Evolutionary conservation across 768 basidiomycete species (phyloP).

Genomic region (Atractiella rhizophila): DNA sequence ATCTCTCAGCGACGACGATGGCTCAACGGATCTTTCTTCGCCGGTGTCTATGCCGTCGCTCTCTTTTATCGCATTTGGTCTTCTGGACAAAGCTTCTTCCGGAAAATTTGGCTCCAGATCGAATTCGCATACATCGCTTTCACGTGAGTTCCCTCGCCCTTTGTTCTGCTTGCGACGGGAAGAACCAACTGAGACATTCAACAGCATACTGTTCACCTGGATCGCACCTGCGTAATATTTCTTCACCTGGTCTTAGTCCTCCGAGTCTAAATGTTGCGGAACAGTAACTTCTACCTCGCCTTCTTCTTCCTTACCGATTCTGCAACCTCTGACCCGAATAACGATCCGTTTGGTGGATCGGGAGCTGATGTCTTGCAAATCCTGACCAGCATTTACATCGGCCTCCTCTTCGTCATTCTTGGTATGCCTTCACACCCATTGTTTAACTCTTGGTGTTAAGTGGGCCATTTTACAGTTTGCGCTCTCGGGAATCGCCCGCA

Average conservation of each 20-base stretch:
- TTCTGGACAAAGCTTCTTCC: conserved; percentile 19
- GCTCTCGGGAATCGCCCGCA: conserved; percentile 56
- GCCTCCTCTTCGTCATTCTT: conserved; percentile 49
- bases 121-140: conserved; percentile 6
- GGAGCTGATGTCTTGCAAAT: conserved; percentile 51
- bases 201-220: conserved; percentile 20
- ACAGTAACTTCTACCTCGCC: conserved; percentile 26
- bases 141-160: neutral
- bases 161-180: neutral
- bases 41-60: conserved; percentile 12
- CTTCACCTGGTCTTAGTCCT: conserved; percentile 40
- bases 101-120: conserved; percentile 15
- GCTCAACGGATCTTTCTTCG: conserved; percentile 19
- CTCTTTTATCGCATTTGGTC: conserved; percentile 19
- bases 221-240: conserved; percentile 14
- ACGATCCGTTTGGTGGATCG: conserved; percentile 51
- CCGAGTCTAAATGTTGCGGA: conserved; percentile 28
- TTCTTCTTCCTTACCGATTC: conserved; percentile 45
- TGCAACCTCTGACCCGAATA: conserved; percentile 33
- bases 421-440: conserved; percentile 29
- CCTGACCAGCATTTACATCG: conserved; percentile 37
- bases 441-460: too few species aligned
- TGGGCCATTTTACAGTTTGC: conserved; percentile 12
- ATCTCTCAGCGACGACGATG: conserved; percentile 22
- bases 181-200: conserved; percentile 9